phyloP scores from a whole-genome alignment of 495 filamentous ascomycete genomes.

The Talaromyces stipitatus region DNA sequence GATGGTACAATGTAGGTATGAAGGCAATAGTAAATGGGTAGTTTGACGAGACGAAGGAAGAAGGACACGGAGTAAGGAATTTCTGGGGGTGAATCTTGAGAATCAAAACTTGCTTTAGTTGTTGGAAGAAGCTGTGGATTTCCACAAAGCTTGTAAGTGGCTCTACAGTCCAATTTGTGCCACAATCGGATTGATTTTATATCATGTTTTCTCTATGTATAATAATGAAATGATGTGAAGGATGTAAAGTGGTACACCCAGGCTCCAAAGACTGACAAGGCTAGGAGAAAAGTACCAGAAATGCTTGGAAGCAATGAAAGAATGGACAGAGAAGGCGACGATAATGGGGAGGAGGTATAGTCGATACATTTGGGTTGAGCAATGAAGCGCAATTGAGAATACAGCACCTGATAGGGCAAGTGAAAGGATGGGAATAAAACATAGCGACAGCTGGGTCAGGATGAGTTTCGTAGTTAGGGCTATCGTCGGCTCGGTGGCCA shows the following conservation, averaged over 20 bases:
- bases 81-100: neutral
- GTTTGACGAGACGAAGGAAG: slow-evolving; percentile 9
- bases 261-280: neutral
- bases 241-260: neutral
- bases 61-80: slow-evolving; percentile 2
- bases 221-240: neutral
- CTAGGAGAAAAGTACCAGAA: neutral
- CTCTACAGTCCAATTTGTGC: neutral
- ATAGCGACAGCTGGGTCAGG: neutral
- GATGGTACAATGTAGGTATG: slow-evolving; percentile 3
- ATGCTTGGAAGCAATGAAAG: neutral
- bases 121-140: slow-evolving; percentile 12
- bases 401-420: neutral
- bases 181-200: neutral
- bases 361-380: neutral
- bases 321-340: neutral
- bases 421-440: neutral
- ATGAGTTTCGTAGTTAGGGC: neutral
- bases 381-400: neutral
- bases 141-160: slow-evolving; percentile 11
- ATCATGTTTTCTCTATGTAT: neutral
- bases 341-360: neutral
- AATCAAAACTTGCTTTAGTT: neutral
- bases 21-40: slow-evolving; percentile 10
- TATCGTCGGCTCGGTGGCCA: neutral